These are phyloP conservation scores for Xerocomus spinulosus DNA, from an alignment of 768 basidiomycete species.

Conservation along the genomic window DNA sequence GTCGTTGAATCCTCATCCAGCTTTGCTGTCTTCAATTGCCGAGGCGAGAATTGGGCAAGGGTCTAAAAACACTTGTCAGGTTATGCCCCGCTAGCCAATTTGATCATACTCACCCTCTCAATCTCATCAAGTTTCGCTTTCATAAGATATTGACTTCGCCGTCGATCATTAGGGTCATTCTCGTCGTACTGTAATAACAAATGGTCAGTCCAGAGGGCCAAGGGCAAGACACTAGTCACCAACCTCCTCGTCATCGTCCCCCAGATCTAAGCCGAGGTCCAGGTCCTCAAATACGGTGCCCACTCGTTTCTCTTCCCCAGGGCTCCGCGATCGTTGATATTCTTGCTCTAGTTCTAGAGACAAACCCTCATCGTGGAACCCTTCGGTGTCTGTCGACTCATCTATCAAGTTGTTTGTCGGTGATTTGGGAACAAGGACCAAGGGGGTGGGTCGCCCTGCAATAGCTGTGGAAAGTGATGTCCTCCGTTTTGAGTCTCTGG, in stretches of 20 bases:
- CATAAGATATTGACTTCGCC: constrained; percentile 72
- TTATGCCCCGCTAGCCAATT: not conserved
- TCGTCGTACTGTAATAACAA: constrained; percentile 50
- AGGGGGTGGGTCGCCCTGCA: constrained; percentile 51
- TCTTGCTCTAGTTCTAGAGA: constrained; percentile 29
- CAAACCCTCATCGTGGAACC: constrained; percentile 12
- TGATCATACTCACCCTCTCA: constrained; percentile 49
- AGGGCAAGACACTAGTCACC: constrained; percentile 18
- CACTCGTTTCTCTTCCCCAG: constrained; percentile 41
- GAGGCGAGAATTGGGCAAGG: constrained; percentile 65
- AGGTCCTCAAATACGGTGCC: constrained; percentile 45
- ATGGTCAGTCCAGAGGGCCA: constrained; percentile 12
- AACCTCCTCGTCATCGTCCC: constrained; percentile 42
- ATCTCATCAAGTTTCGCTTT: constrained; percentile 75
- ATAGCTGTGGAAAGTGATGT: constrained; percentile 34
- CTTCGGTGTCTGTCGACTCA: constrained; percentile 6
- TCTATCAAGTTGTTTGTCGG: constrained; percentile 29
- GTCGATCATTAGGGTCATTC: constrained; percentile 67
- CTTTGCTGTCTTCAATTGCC: constrained; percentile 26
- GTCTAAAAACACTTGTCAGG: constrained; percentile 37
- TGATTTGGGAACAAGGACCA: constrained; percentile 45
- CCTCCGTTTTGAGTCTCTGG: constrained; percentile 32
- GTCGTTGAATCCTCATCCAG: constrained; percentile 21
- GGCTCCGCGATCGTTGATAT: constrained; percentile 29
- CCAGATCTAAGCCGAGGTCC: constrained; percentile 40